Evolutionary conservation across 176 grass and related monocot genomes (phyloP), one percentile per base, ranked within the genome.

Genomic region (Elymus sibiricus): DNA sequence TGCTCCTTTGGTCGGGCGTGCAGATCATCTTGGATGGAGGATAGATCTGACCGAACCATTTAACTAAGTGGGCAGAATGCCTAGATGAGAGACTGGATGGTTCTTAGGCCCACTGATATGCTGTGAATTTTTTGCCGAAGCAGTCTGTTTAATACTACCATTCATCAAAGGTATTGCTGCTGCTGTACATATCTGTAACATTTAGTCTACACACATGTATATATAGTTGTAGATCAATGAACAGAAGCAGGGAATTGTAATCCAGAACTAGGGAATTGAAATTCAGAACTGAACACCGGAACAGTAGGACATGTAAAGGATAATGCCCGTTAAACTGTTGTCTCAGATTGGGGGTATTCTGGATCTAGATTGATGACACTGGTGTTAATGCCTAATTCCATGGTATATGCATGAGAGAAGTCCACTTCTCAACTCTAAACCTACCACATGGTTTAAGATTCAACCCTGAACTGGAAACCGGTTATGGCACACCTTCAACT

Each of bases 1-100:
- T 84, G 83, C 64, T 87, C 64, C 24, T 68, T 73, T 66, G 26
- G n/a, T 77, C 55, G 28, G 26, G 38, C 82, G 89, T 56, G 70
- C 53, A 76, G 84, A 88, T 83, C 64, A 40, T 85, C 86, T 65
- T 79, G 64, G 83, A 25, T 70, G 81, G 70, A 61, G 76, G 40
- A 80, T 84, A 34, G 70, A 39, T 87, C 71, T 90, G 79, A 90
- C 71, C 47, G 72, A 44, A 82, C 47, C 79, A 83, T 67, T 85
- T 27, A 81, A 83, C 31, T 47, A 70, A 80, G 66, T 84, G 25
- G 68, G 82, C 37, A 32, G 64, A 87, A 87, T 51, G 75, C 34
- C 64, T 79, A 79, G 32, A 53, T 60, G 75, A 61, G 53, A 86
- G 64, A 80, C 13, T 49, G 31, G 47, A 43, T 87, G n/a, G 49